Evolutionary conservation across 495 filamentous ascomycete species (phyloP).

Genomic region (Xanthoparmelia taractica): DNA sequence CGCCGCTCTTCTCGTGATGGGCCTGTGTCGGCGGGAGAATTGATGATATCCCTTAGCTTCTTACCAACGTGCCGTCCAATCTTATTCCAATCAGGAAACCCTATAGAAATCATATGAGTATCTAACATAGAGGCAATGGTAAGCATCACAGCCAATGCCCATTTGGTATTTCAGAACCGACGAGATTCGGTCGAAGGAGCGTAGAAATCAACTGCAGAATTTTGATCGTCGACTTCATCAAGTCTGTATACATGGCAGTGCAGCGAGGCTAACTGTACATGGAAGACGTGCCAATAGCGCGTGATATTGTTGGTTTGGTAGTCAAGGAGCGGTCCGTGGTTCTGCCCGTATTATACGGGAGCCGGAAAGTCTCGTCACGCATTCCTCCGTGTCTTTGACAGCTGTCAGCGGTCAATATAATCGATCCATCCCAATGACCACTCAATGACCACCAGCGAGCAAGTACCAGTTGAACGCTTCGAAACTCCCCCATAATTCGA

Average conservation of each 20-base stretch:
- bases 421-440: not conserved
- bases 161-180: not conserved
- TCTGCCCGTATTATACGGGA: not conserved
- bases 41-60: slow-evolving; percentile 8
- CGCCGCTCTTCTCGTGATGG: slow-evolving; percentile 9
- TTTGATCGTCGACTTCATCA: not conserved
- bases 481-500: not conserved
- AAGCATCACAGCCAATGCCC: not conserved
- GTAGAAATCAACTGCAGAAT: not conserved
- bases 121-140: not conserved
- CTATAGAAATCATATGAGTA: not conserved
- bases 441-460: not conserved
- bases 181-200: not conserved
- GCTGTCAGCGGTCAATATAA: not conserved
- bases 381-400: not conserved
- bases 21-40: slow-evolving; percentile 9
- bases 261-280: not conserved
- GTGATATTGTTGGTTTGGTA: too few relatives aligned
- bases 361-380: not conserved
- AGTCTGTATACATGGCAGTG: too few relatives aligned
- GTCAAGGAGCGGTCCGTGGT: not conserved
- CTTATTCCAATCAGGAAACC: slow-evolving; percentile 13
- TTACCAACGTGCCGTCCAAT: slow-evolving; percentile 13
- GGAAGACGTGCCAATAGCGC: not conserved
- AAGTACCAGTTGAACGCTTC: not conserved